Evolutionary conservation across 2,329 filamentous ascomycete genomes (phyloP), one percentile per base, ranked within the genome.

Genomic region (Trichophyton rubrum): DNA sequence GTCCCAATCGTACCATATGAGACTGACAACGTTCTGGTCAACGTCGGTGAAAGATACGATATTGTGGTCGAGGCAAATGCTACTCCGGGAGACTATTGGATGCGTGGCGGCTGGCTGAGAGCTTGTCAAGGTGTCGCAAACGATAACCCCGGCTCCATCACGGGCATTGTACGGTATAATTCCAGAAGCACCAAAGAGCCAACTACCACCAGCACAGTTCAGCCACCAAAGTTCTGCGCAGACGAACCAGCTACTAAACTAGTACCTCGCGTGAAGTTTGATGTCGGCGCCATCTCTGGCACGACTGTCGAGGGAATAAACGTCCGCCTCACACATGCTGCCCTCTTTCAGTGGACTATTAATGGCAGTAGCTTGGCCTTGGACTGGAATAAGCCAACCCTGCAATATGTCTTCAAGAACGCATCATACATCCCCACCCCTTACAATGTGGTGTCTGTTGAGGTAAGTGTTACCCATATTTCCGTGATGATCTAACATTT

Each of bases 1-100:
- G 80, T 85, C 0, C 81, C 82, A 1, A 75, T 86, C 24, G 65
- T 74, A 24, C 83, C 83, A 0, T 85, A 79, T 62, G 70, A 71
- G 0, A 78, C 81, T 0, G 73, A 75, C 0, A 47, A 22, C 20
- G 71, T 71, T 13, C 53, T 83, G 2, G 71, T 72, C 47, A 35
- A 43, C 0, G n/a, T 13, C 69, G 69, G 68, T 1, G 72, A 75
- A 64, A 69, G 73, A 5, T 75, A 74, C 62, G 73, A 75, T 56
- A 65, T 75, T 7, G 67, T 73, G 24, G 65, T 73, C 5, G 60
- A 62, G 15, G 33, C 69, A 1, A 62, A 73, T 59, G 67, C 69
- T 57, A 61, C 60, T 3, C 64, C 63, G 3, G 62, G 66, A 13
- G 63, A 64, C n/a, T 72, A 70, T 60, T 73, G 70, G 70, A 71